Evolutionary conservation across 306 rosid genomes (phyloP), one percentile per base, ranked within the genome.

Genomic region (Castanopsis chinensis): DNA sequence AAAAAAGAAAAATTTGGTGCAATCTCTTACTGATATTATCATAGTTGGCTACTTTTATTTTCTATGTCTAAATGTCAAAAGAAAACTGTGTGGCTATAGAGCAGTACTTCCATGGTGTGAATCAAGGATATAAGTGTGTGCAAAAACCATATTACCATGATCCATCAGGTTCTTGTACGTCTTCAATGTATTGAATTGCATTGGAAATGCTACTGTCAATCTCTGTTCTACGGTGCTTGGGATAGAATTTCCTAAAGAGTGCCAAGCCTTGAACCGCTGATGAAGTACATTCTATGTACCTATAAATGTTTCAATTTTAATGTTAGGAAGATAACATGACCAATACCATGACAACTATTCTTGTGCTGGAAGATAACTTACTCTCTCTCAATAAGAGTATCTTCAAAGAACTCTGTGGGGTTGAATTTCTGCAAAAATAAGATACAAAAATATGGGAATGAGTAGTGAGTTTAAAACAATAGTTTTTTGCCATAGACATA

Each of bases 281-380:
- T 3, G 91, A 79, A 25, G 92, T 90, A 86, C 97, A 90, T 85
- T 92, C 92, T 19, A 85, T 84, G 14, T 87, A 87, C 71, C 92
- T 88, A 53, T 72, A 72, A 77, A 27, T 43, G 25, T 28, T 78
- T 68, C 68, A 74, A 2, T 5, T 14, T 69, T 63, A 78, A 21
- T 32, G 43, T 57, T 17, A n/a, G 60, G 10, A 20, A 43, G 41
- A 30, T 59, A 55, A 21, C 5, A 13, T 43, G 20, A 58, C 43
- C n/a, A 43, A 5, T 1, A 5, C 21, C 65, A 19, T 56, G 12
- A 32, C 59, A 27, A 56, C 10, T 56, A 33, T 21, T 7, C 23
- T 9, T 80, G 64, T 32, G 14, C 12, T 4, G 52, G 35, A 3
- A 18, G 51, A 54, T 72, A 69, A 79, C 86, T 79, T 85, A 87